Evolutionary conservation across 163 green algal species (phyloP), one percentile per base, ranked within the genome.

Genomic region (Coccomyxa subellipsoidea): DNA sequence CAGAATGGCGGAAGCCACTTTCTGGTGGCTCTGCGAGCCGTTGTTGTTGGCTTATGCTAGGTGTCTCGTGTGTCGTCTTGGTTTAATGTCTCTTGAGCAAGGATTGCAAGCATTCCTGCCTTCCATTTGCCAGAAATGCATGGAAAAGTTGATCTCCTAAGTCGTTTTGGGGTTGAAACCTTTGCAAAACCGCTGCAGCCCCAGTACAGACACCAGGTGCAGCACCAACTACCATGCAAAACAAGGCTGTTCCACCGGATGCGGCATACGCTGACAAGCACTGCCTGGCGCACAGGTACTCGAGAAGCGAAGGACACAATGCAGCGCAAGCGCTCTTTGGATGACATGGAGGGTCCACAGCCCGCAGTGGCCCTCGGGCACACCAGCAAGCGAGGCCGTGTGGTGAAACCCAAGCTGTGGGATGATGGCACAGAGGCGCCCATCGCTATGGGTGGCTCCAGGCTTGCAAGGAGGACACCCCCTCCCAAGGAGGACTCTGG

Each of bases 401-500:
- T 85, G 37, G 81, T 85, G 5, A 85, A 85, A 59, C 81, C 81
- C 15, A 81, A 78, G 59, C 53, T 72, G 23, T 85, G 81, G 81
- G 75, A 85, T 78, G 81, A 85, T 54, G 76, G 76, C 59, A 54
- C 40, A 32, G 81, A 85, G 32, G 70, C 34, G 2, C 70, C 70
- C 32, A 38, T 73, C 4, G 66, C 66, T 32, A 18, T 73, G 2
- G 66, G 29, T 35, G 66, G 66, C 10, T 73, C 66, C 66, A 32
- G 66, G 29, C 66, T 73, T 59, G 47, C 47, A 5, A 12, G 47
- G 47, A 32, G 66, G 66, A 73, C 66, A 32, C 27, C 66, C 1
- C 27, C 66, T 35, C 66, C 66, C 27, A 73, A 73, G 32, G 29
- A 73, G 7, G 66, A 73, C 23, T 59, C 47, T 59, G 47, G 47